Base-by-base conservation (phyloP, 2,329 filamentous ascomycete species). In the Boeremia exigua region DNA sequence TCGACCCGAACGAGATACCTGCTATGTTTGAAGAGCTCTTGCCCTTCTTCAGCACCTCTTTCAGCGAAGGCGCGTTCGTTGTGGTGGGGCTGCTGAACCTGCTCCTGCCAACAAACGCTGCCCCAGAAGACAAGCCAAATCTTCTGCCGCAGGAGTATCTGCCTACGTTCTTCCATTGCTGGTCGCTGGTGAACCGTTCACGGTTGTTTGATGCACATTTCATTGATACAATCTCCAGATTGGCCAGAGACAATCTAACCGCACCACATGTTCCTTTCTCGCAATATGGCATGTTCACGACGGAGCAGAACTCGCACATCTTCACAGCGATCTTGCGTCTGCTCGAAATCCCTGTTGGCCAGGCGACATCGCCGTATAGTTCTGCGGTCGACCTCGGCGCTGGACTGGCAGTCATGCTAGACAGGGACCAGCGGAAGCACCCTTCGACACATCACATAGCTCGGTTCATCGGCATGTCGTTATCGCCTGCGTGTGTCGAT, bases 161-260 rank as follows among this genome's bases (percentile, higher is more conserved):
- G 32, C 95, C 95, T 3, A 96, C 94, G 0, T 89, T 96, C 66
- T 99, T 99, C 80, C 95, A 99, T 75, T 79, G 98, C 1, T 99
- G 95, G 95, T 95, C 93, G 1, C 82, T 98, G 37, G 87, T 98
- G 63, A 95, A 92, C 65, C 85, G 96, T 47, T 98, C 94, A 1
- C 95, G 91, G 75, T 84, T 87, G 3, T 89, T 95, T 58, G 95
- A 99, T 75, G 85, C 90, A 54, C 89, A 89, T 60, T 93, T 96
- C 68, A 85, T 98, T 61, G 95, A 99, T 75, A 84, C 96, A 29
- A 86, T 96, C 60, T 98, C 95, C 11, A 85, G 95, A 48, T 80
- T 97, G 69, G 89, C 94, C 1, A 83, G 94, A 61, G 95, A 99
- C 73, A 91, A 90, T 55, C 78, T 99, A 53, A 81, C 86, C 27